These are phyloP conservation scores for Candida glaebosa DNA, from an alignment of 805 yeast genomes.

Conservation along the genomic window DNA sequence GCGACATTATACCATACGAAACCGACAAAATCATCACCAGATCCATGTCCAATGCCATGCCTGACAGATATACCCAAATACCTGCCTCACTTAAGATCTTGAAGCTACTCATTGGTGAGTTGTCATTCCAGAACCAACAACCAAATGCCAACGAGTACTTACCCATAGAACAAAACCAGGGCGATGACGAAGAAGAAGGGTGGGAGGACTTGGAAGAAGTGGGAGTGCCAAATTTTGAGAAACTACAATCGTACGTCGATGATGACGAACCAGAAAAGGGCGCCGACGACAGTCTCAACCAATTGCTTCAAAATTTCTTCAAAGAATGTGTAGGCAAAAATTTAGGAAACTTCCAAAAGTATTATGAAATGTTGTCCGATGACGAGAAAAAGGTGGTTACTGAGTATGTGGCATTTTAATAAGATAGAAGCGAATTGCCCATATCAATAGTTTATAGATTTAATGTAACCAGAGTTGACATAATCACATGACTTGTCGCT, in stretches of 20 bases:
- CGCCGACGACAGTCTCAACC: constrained; percentile 33
- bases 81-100: constrained; percentile 71
- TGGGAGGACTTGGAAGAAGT: constrained; percentile 79
- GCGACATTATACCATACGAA: constrained; percentile 65
- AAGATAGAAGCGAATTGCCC: too few relatives aligned
- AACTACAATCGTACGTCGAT: constrained; percentile 54
- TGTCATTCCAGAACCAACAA: constrained; percentile 58
- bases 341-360: constrained; percentile 47
- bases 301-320: constrained; percentile 49
- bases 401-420: constrained; percentile 42
- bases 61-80: constrained; percentile 59
- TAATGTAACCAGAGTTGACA: neutral
- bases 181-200: constrained; percentile 47
- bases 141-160: constrained; percentile 40
- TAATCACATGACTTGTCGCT: constrained; percentile 4
- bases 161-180: constrained; percentile 18
- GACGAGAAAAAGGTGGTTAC: constrained; percentile 52
- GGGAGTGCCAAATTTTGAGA: constrained; percentile 61
- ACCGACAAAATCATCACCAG: constrained; percentile 76
- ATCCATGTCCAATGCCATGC: constrained; percentile 71
- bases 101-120: constrained; percentile 65
- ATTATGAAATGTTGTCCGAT: constrained; percentile 47
- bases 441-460: neutral
- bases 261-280: constrained; percentile 36
- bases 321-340: constrained; percentile 51